Evolutionary conservation across 106 monocot genomes (phyloP).

Genomic region (Dioscorea dumetorum): DNA sequence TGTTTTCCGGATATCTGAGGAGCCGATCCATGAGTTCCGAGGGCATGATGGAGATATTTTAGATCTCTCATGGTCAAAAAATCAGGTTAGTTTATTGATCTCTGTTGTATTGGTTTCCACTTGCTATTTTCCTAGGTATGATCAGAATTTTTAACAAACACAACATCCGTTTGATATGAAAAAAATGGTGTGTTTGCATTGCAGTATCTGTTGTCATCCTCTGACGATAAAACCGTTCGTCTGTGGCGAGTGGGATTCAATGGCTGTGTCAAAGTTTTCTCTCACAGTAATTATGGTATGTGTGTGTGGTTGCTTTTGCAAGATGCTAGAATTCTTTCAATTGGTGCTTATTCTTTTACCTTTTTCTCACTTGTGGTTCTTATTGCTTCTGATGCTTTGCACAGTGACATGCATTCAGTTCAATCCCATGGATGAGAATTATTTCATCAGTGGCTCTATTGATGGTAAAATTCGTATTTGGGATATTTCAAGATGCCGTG

Average conservation of each 20-base stretch:
- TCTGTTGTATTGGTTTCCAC: background rate
- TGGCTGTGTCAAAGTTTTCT: slow-evolving; percentile 43
- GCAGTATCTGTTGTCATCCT: slow-evolving; percentile 64
- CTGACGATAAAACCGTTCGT: slow-evolving; percentile 60
- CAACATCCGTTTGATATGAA: background rate
- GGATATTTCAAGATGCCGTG: slow-evolving; percentile 31
- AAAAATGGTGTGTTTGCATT: slow-evolving; percentile 13
- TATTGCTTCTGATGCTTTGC: slow-evolving; percentile 1
- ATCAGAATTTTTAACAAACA: background rate
- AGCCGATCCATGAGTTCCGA: slow-evolving; percentile 63
- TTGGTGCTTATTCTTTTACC: background rate
- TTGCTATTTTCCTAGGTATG: background rate
- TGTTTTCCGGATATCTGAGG: slow-evolving; percentile 46
- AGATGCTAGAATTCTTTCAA: background rate
- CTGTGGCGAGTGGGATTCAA: slow-evolving; percentile 56
- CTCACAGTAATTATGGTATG: slow-evolving; percentile 59
- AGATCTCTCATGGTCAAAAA: slow-evolving; percentile 76
- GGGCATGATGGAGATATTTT: slow-evolving; percentile 73
- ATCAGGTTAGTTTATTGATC: slow-evolving; percentile 35
- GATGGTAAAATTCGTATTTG: slow-evolving; percentile 69
- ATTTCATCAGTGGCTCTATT: slow-evolving; percentile 68
- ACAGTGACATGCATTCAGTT: slow-evolving; percentile 75
- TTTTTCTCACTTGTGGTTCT: background rate
- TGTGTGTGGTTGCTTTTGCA: background rate
- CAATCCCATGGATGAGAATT: slow-evolving; percentile 47